Evolutionary conservation across 345 rosid genomes (phyloP), one percentile per base, ranked within the genome.

Genomic region (Melaleuca alternifolia): DNA sequence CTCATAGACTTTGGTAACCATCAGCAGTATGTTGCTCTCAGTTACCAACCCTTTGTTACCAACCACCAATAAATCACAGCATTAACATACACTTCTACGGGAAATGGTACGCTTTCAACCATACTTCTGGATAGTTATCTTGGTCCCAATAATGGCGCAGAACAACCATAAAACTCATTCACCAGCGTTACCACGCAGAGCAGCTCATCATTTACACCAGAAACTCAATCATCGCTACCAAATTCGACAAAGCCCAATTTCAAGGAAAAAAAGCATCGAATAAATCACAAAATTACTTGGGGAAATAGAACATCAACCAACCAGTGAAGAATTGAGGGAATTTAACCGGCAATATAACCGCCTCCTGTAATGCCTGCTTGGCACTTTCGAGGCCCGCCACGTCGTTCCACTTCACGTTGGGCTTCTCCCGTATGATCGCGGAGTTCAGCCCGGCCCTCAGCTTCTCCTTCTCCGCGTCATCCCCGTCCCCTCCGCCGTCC

Each of bases 301-400:
- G 48, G 81, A 53, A 51, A 71, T 37, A 71, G 48, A 51, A 86
- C 57, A 84, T 52, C 12, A 62, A 76, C 75, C 79, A 33, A 96
- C 99, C 99, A 6, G 99, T 96, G 82, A 96, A 96, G 87, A 96
- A 96, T 87, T 96, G 99, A n/a, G 99, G 99, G 75, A 94, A 96
- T 90, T 95, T 96, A 23, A 96, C 99, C 7, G 99, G 99, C 89
- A 95, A 93, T 86, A 96, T 95, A 41, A 96, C 99, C 61, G 99
- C 99, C 93, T 96, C 99, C 91, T 96, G 98, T 82, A 96, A 86
- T 6, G 98, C 92, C 87, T 94, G 98, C 87, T 96, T 96, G 33
- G 99, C 99, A 84, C 98, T 95, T 89, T 96, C 99, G 51, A 96
- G 94, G 30, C 98, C 99, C 33, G 99, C 99, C 89, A 96, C 98